Evolutionary conservation across 2,329 filamentous ascomycete genomes (phyloP).

Genomic region (Colletotrichum musae): DNA sequence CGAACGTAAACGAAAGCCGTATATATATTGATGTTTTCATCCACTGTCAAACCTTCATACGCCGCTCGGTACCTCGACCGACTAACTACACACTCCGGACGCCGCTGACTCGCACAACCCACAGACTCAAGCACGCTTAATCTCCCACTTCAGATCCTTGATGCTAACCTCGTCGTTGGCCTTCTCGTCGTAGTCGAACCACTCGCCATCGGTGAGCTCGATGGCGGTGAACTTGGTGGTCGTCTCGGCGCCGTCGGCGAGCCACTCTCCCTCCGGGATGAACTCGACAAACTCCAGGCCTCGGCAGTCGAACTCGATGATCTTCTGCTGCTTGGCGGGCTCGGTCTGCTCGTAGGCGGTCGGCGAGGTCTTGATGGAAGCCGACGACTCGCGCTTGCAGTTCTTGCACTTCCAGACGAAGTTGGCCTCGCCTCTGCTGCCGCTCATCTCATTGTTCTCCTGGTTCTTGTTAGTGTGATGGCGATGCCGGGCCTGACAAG

Average conservation of each 20-base stretch:
- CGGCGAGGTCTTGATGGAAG: slow-evolving; percentile 83
- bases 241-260: slow-evolving; percentile 85
- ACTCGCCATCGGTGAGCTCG: slow-evolving; percentile 90
- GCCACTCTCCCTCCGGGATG: slow-evolving; percentile 93
- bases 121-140: slow-evolving; percentile 75
- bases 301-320: slow-evolving; percentile 94
- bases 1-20: not conserved
- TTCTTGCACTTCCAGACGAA: slow-evolving; percentile 99
- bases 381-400: slow-evolving; percentile 94
- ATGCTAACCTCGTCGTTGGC: slow-evolving; percentile 92
- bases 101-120: not conserved
- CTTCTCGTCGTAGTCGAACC: slow-evolving; percentile 99
- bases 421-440: slow-evolving; percentile 95
- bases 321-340: slow-evolving; percentile 81
- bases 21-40: too few relatives aligned
- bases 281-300: slow-evolving; percentile 94
- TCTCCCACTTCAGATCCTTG: slow-evolving; percentile 89
- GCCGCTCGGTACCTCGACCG: too few relatives aligned
- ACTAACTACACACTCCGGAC: slow-evolving; percentile 1
- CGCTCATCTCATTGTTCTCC: slow-evolving; percentile 92
- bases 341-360: slow-evolving; percentile 79
- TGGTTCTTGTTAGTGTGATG: slow-evolving; percentile 52
- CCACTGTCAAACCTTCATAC: too few relatives aligned
- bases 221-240: slow-evolving; percentile 85
- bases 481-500: accelerated